Percentiles rank a stretch among this genome's conserved stretches.
phyloP scores from a whole-genome alignment of 2,329 filamentous ascomycete species.

The Blumeria graminis region DNA sequence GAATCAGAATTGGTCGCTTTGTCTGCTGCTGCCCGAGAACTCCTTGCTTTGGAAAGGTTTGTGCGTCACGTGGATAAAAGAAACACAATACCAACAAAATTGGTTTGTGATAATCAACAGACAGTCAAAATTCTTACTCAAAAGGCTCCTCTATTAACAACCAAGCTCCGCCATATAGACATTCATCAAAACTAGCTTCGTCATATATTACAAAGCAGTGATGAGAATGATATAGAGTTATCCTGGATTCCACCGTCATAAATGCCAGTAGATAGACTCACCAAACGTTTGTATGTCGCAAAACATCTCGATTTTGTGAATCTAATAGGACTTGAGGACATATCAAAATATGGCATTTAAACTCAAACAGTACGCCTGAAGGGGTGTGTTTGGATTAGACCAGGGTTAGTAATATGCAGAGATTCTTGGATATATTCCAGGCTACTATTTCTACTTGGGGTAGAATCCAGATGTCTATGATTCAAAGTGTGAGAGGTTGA shows the following conservation, averaged over 20 bases:
- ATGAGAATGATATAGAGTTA: not conserved
- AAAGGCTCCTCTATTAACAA: not conserved
- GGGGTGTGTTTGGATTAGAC: too few species aligned
- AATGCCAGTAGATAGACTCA: not conserved
- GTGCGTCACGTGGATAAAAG: not conserved
- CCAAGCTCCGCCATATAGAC: not conserved
- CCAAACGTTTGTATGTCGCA: not conserved
- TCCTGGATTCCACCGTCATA: not conserved
- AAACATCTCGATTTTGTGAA: not conserved
- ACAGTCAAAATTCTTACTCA: not conserved
- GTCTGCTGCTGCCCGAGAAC: not conserved
- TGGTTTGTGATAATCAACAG: conserved; percentile 1
- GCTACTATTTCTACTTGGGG: too few species aligned
- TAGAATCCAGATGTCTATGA: too few species aligned
- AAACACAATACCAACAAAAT: not conserved
- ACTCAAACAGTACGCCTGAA: too few species aligned
- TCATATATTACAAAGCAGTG: not conserved
- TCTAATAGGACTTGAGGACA: not conserved
- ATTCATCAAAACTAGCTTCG: not conserved
- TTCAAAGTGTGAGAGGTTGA: too few species aligned
- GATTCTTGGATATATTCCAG: too few species aligned
- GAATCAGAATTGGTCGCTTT: not conserved
- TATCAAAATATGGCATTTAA: too few species aligned
- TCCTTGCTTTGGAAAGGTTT: conserved; percentile 1
- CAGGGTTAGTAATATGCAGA: too few species aligned